Evolutionary conservation across 441 rosid species (phyloP), one percentile per base, ranked within the genome.

Genomic region (Brassica hybrid): DNA sequence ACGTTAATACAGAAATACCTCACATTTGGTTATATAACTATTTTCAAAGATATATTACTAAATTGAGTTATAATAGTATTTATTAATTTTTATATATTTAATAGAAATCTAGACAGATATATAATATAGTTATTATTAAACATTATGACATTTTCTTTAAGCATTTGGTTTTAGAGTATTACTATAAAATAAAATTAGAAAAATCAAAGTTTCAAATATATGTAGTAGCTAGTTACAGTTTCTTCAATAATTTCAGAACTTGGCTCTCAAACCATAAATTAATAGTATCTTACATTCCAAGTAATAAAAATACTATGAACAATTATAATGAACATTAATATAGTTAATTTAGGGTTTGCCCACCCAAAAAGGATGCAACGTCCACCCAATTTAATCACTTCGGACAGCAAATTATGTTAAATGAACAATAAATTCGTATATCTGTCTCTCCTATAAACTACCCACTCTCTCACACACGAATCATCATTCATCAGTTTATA

Each of bases 401-500:
- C 62, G 71, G 78, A 73, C 82, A 79, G 75, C 82, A 79, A 74
- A 79, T 10, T 38, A 73, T 63, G 58, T 79, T 79, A 74, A 74
- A 74, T 74, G 82, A 62, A 73, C 79, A 79, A 69, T 74, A 79
- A 79, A 79, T 74, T 69, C 67, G 63, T 57, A 57, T 74, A 79
- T 57, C 82, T 45, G 79, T 69, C 63, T 79, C 75, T 74, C 19
- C 74, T 73, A 73, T 68, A 77, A 69, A 63, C 27, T 70, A 81
- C 78, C 59, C 59, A 7, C 59, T 50, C 64, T 50, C 75, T 2
- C 19, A 21, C 63, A 30, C 10, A 56, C 16, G 23, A 10, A 56
- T n/a, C n/a, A n/a, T n/a, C n/a, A n/a, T n/a, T 43, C 69, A 65
- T 16, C 50, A 70, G 50, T 66, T 81, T 86, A 87, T 83, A 72